These are phyloP conservation scores for Digitaria exilis DNA, from an alignment of 202 grass and related monocot species.

Conservation along the genomic window DNA sequence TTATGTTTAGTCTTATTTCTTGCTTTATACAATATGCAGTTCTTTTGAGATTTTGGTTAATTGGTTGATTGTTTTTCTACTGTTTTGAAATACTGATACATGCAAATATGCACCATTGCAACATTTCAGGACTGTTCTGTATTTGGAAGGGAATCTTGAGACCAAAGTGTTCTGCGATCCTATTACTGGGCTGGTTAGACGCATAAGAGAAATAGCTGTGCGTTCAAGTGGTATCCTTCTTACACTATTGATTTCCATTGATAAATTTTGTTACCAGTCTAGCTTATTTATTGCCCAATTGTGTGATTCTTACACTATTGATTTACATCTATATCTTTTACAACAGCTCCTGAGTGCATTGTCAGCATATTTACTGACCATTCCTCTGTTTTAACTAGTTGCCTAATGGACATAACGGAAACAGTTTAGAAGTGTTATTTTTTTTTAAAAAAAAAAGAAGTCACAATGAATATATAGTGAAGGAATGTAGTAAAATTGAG, in stretches of 20 bases:
- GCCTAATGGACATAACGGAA: background rate
- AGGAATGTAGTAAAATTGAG: background rate
- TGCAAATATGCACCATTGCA: conserved; percentile 5
- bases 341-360: background rate
- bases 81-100: conserved; percentile 30
- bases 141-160: conserved; percentile 97
- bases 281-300: conserved; percentile 28
- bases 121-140: conserved; percentile 69
- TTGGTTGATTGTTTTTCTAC: conserved; percentile 17
- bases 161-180: conserved; percentile 90
- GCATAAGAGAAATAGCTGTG: conserved; percentile 93
- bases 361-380: background rate
- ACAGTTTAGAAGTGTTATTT: background rate
- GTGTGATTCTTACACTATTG: conserved; percentile 45
- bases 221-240: conserved; percentile 65
- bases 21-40: background rate
- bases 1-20: background rate
- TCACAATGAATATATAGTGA: background rate
- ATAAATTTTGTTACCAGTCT: background rate
- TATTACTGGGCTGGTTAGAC: conserved; percentile 81
- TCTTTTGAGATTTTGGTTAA: conserved; percentile 1
- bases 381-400: too few species aligned
- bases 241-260: conserved; percentile 30
- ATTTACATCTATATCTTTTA: conserved; percentile 17
- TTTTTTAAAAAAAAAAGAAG: too few species aligned